These are phyloP conservation scores for Sutorius australiensis DNA, from an alignment of 768 basidiomycete species.

Conservation along the genomic window DNA sequence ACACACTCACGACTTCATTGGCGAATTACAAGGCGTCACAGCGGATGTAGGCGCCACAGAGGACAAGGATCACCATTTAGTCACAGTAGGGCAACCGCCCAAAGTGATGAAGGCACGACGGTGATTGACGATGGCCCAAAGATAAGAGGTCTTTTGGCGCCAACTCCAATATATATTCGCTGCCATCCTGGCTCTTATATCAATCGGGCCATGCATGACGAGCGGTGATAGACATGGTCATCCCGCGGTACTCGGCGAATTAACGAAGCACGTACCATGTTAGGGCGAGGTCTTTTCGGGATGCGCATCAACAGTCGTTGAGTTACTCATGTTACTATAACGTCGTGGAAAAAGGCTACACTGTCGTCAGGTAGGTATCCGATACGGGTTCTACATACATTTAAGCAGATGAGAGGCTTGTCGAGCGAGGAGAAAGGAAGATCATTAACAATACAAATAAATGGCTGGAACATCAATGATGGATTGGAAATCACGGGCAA, in stretches of 20 bases:
- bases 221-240: too few species aligned
- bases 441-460: constrained; percentile 29
- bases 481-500: neutral
- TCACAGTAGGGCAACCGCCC: neutral
- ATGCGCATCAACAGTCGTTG: too few species aligned
- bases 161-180: too few species aligned
- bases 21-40: constrained; percentile 20
- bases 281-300: too few species aligned
- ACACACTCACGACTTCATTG: neutral
- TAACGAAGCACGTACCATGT: too few species aligned
- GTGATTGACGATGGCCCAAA: neutral
- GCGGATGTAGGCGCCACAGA: neutral
- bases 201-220: too few species aligned
- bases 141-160: too few species aligned
- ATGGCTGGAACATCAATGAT: neutral
- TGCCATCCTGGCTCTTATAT: too few species aligned
- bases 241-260: too few species aligned
- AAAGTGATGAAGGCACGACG: neutral
- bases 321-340: neutral
- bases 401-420: neutral
- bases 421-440: neutral
- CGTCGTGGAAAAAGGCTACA: constrained; percentile 16
- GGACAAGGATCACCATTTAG: neutral
- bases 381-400: neutral
- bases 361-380: constrained; percentile 23